These are phyloP conservation scores for Rhizopus delemar DNA, from an alignment of 371 early-diverging fungal genomes.

Conservation along the genomic window DNA sequence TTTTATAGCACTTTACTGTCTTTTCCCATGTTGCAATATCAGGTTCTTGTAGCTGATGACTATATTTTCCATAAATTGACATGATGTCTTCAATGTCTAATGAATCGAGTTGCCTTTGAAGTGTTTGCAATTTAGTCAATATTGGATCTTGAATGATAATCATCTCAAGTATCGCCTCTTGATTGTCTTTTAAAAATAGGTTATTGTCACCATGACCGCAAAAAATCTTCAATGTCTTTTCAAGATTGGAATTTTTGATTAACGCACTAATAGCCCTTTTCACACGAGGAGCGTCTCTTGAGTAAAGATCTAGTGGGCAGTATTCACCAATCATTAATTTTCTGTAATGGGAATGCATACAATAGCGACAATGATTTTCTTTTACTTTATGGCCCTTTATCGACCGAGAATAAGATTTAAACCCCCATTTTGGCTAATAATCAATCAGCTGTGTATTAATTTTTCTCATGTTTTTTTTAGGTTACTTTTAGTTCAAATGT, in stretches of 20 bases:
- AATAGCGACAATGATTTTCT: constrained; percentile 54
- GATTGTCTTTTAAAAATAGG: not conserved
- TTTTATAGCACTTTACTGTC: constrained; percentile 20
- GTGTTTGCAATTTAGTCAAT: constrained; percentile 30
- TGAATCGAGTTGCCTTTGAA: constrained; percentile 50
- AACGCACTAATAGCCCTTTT: constrained; percentile 33
- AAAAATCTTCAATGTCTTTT: constrained; percentile 41
- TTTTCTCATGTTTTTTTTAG: not conserved
- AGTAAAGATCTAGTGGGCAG: constrained; percentile 64
- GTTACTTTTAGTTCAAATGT: constrained; percentile 51
- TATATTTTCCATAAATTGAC: constrained; percentile 24
- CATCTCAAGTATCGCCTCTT: constrained; percentile 10
- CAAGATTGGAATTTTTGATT: constrained; percentile 14
- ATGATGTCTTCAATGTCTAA: constrained; percentile 50
- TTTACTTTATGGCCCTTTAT: constrained; percentile 29
- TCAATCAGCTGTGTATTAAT: not conserved
- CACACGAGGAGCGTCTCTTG: constrained; percentile 32
- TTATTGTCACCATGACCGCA: not conserved
- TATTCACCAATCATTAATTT: constrained; percentile 24
- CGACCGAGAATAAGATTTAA: constrained; percentile 41
- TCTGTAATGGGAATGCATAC: constrained; percentile 57
- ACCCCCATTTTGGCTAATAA: constrained; percentile 66
- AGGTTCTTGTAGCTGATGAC: not conserved
- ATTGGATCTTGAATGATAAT: constrained; percentile 44
- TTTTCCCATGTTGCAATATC: constrained; percentile 31